Evolutionary conservation across 2,329 filamentous ascomycete genomes (phyloP).

Genomic region (Colletotrichum melonis): DNA sequence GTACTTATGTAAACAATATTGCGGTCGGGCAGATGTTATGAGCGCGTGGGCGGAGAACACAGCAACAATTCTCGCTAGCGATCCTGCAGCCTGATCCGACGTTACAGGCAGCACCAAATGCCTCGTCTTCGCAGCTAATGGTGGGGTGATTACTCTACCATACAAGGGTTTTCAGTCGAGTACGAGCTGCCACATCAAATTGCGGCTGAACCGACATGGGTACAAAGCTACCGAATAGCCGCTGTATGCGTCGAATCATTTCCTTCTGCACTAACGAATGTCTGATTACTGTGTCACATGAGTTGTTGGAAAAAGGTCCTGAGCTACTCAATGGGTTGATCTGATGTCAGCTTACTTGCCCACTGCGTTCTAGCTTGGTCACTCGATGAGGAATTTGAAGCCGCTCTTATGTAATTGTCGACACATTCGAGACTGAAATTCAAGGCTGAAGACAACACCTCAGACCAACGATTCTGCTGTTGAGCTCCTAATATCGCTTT

Average conservation of each 20-base stretch:
- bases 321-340: neutral
- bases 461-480: too few species aligned
- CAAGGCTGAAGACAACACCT: too few species aligned
- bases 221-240: neutral
- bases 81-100: neutral
- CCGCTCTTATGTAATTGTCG: too few species aligned
- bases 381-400: neutral
- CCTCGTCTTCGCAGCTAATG: neutral
- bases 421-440: too few species aligned
- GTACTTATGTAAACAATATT: neutral
- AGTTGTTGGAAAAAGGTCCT: too few species aligned
- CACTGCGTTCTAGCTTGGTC: neutral
- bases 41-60: neutral
- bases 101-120: neutral
- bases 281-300: too few species aligned
- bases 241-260: neutral
- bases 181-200: neutral
- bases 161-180: neutral
- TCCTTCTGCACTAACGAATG: too few species aligned
- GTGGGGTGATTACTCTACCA: neutral
- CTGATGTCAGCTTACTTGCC: neutral
- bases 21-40: too few species aligned
- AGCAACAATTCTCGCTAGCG: neutral
- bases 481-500: too few species aligned
- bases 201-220: neutral